A percentile compares a stretch with the other conserved stretches of the same genome.
Conservation (phyloP, 352 stramenopile species). For the Sclerospora graminicola region DNA sequence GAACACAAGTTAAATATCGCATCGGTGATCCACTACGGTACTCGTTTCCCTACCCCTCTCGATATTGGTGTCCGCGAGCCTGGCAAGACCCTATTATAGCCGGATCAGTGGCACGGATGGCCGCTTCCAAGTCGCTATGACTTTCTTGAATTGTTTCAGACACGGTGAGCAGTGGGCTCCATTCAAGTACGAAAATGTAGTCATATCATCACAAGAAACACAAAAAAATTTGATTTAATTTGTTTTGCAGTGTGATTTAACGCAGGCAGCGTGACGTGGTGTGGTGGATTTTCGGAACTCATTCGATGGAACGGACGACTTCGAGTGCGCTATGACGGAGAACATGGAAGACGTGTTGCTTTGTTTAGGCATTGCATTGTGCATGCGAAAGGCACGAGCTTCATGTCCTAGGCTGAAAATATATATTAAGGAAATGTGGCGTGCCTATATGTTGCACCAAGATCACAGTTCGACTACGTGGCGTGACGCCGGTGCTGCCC, state of each 20-base stretch:
- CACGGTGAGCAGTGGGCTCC: constrained; percentile 38
- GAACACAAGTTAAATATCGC: too few species aligned
- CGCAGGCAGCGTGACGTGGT: constrained; percentile 36
- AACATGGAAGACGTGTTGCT: constrained; percentile 48
- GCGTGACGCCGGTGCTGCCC: constrained; percentile 49
- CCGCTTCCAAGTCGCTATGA: constrained; percentile 42
- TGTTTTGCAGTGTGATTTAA: constrained; percentile 35
- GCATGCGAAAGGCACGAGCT: constrained; percentile 52
- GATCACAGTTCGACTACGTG: constrained; percentile 46
- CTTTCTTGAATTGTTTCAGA: constrained; percentile 48
- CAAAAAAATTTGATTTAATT: neutral
- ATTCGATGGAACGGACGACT: constrained; percentile 40
- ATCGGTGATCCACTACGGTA: too few species aligned
- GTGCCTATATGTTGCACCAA: constrained; percentile 40
- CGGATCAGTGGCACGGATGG: constrained; percentile 40
- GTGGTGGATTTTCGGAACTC: constrained; percentile 40
- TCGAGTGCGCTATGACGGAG: constrained; percentile 41
- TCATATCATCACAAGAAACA: too few species aligned
- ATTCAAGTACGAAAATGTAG: constrained; percentile 9
- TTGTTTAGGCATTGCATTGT: constrained; percentile 56
- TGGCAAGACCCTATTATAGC: constrained; percentile 37
- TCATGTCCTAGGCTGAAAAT: constrained; percentile 39
- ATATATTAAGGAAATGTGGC: constrained; percentile 21
- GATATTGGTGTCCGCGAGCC: constrained; percentile 29
- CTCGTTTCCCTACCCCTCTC: too few species aligned